These are phyloP conservation scores for Phytophthora multivora DNA, from an alignment of 352 stramenopile species.

Conservation along the genomic window DNA sequence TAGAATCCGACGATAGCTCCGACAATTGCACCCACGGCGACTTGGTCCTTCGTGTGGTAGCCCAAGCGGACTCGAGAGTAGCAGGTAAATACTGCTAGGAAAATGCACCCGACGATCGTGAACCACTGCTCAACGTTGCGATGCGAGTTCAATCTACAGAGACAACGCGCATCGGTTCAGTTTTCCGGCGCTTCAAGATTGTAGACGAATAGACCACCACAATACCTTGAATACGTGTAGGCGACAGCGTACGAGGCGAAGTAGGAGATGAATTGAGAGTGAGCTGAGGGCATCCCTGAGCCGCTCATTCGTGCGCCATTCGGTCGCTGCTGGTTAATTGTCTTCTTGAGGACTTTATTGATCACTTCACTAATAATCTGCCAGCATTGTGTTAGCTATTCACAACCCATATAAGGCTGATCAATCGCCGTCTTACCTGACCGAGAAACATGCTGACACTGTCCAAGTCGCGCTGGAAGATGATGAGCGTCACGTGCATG, in stretches of 20 bases:
- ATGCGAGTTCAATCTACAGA: slow-evolving; percentile 52
- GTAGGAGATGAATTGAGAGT: slow-evolving; percentile 82
- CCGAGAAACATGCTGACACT: slow-evolving; percentile 68
- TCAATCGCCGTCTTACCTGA: slow-evolving; percentile 44
- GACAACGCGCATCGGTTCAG: slow-evolving; percentile 1
- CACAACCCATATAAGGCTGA: background rate
- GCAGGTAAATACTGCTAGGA: slow-evolving; percentile 57
- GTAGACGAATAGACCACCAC: background rate
- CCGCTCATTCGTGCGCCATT: slow-evolving; percentile 61
- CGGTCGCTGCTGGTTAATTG: slow-evolving; percentile 70
- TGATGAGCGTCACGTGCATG: slow-evolving; percentile 80
- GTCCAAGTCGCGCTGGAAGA: slow-evolving; percentile 83
- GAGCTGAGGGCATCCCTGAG: slow-evolving; percentile 76
- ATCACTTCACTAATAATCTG: slow-evolving; percentile 72
- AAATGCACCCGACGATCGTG: slow-evolving; percentile 54
- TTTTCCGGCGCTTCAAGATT: slow-evolving; percentile 4
- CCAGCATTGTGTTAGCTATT: background rate
- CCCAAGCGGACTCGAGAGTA: slow-evolving; percentile 73
- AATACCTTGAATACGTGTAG: slow-evolving; percentile 67
- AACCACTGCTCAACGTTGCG: slow-evolving; percentile 60
- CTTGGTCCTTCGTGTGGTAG: slow-evolving; percentile 77
- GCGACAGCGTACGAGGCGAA: slow-evolving; percentile 71
- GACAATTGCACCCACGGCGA: slow-evolving; percentile 57
- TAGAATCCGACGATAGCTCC: slow-evolving; percentile 30
- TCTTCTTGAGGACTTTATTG: slow-evolving; percentile 82